Conservation (phyloP, 768 basidiomycete species). For the Galerina marginata region DNA sequence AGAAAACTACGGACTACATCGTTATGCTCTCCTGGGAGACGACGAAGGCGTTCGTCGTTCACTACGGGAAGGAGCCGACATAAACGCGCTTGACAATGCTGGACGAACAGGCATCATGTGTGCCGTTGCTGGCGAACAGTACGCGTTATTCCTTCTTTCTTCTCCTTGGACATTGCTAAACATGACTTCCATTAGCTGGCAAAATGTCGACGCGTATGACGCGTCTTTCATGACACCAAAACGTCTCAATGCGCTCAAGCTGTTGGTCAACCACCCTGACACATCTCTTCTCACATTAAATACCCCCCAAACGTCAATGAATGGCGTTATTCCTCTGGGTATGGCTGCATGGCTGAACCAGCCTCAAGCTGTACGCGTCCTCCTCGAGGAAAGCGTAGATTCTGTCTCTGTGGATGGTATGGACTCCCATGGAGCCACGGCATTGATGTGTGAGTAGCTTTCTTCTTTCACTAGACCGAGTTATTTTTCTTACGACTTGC, state of each 20-base stretch:
- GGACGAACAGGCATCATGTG: conserved; percentile 72
- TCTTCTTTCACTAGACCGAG: conserved; percentile 13
- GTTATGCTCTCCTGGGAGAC: conserved; percentile 62
- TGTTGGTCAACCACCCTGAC: conserved; percentile 58
- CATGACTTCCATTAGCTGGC: conserved; percentile 54
- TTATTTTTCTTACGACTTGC: conserved; percentile 22
- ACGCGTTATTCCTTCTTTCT: conserved; percentile 28
- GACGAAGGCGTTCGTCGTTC: conserved; percentile 56
- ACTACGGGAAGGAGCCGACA: conserved; percentile 65
- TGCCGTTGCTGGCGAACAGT: conserved; percentile 77
- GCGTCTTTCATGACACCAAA: conserved; percentile 65
- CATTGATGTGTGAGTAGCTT: conserved; percentile 77
- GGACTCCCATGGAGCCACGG: conserved; percentile 78
- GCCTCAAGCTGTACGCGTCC: conserved; percentile 59
- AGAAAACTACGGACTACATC: conserved; percentile 51
- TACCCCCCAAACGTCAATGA: conserved; percentile 70
- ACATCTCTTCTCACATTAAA: conserved; percentile 75
- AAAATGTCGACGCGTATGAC: conserved; percentile 70
- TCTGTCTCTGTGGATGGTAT: conserved; percentile 74
- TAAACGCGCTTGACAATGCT: conserved; percentile 65
- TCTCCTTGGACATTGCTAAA: conserved; percentile 3
- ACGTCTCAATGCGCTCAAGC: conserved; percentile 63
- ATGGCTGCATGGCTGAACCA: conserved; percentile 81
- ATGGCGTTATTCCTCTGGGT: conserved; percentile 77
- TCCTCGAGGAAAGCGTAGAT: conserved; percentile 68